Evolutionary conservation across 129 eudicot species (phyloP).

Genomic region (Centrapalus pauciflorus): DNA sequence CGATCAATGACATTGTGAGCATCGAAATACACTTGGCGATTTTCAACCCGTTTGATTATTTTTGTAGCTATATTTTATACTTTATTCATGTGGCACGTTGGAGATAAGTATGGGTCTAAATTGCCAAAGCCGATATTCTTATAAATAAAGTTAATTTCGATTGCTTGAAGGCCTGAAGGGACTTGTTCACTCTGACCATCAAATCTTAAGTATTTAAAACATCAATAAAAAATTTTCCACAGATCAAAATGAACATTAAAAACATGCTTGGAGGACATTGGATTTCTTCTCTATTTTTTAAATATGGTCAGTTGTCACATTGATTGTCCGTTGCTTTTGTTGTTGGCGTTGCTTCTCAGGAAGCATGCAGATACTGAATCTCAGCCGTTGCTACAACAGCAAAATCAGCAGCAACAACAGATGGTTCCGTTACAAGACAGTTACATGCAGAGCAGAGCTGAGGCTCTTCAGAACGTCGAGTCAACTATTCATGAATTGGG

Average conservation of each 20-base stretch:
- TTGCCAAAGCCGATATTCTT: too few species aligned
- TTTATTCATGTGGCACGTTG: not conserved
- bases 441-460: conserved; percentile 93
- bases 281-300: not conserved
- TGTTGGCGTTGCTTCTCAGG: conserved; percentile 36
- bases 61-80: not conserved
- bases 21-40: not conserved
- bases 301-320: too few species aligned
- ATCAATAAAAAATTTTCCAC: not conserved
- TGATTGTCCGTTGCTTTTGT: not conserved
- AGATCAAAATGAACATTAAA: not conserved
- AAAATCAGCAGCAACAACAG: conserved; percentile 76
- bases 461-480: conserved; percentile 88
- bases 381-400: conserved; percentile 81
- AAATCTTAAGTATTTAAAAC: not conserved
- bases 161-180: not conserved
- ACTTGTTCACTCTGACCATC: not conserved
- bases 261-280: not conserved
- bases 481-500: conserved; percentile 90
- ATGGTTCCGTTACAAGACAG: conserved; percentile 79
- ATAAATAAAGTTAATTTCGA: not conserved
- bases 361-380: conserved; percentile 66
- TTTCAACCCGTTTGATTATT: not conserved
- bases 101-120: too few species aligned
- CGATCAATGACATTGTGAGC: not conserved